Percentiles rank a stretch among this genome's conserved stretches.
These are phyloP conservation scores for Physcomitrellopsis africana DNA, from an alignment of 225 moss, liverwort and hornwort species.

Conservation along the genomic window DNA sequence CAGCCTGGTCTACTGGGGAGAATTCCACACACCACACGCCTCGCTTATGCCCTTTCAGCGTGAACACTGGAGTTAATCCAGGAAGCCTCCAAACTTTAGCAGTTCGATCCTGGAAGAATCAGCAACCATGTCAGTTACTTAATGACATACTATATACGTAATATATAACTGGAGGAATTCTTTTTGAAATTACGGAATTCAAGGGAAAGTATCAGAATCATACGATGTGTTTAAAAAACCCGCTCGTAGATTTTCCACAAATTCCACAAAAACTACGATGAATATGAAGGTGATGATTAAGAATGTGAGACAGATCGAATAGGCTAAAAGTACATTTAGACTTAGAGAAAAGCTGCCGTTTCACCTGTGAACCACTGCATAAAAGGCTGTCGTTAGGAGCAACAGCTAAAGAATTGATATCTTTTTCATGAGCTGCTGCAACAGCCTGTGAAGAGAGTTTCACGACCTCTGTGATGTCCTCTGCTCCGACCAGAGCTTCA, in stretches of 20 bases:
- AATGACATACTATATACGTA: neutral
- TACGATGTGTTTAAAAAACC: neutral
- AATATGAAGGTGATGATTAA: neutral
- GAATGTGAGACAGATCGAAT: neutral
- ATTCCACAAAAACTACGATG: neutral
- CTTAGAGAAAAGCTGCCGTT: slow-evolving; percentile 14
- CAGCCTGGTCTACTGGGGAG: slow-evolving; percentile 93
- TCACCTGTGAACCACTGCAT: slow-evolving; percentile 98
- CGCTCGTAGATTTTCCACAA: neutral
- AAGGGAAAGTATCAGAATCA: neutral
- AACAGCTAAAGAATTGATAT: slow-evolving; percentile 91
- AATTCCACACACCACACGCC: slow-evolving; percentile 98
- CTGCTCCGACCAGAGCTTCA: slow-evolving; percentile 51
- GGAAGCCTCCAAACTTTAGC: slow-evolving; percentile 95
- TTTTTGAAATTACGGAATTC: neutral
- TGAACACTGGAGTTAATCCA: slow-evolving; percentile 75
- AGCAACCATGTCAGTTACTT: slow-evolving; percentile 23
- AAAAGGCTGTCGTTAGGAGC: slow-evolving; percentile 95
- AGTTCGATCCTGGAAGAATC: slow-evolving; percentile 74
- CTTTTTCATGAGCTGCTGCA: slow-evolving; percentile 92
- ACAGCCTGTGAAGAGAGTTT: slow-evolving; percentile 84
- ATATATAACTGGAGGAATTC: neutral
- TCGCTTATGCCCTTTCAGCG: slow-evolving; percentile 85
- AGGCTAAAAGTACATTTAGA: neutral
- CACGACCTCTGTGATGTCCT: slow-evolving; percentile 36